Evolutionary conservation across 2,329 filamentous ascomycete genomes (phyloP).

Genomic region (Ascochyta viciae-villosae): DNA sequence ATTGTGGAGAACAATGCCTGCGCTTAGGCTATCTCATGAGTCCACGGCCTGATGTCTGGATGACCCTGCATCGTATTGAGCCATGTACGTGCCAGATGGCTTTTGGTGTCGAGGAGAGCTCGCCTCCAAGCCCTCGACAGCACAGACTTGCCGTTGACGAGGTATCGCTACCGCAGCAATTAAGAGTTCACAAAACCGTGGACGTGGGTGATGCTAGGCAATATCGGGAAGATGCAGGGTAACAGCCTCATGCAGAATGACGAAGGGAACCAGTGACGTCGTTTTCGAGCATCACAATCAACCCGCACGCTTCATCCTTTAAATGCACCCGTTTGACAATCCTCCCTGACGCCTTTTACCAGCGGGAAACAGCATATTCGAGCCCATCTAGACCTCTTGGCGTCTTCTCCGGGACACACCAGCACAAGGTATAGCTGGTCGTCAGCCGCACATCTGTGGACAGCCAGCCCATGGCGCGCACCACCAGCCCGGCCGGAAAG

Average conservation of each 20-base stretch:
- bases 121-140: neutral
- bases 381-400: slow-evolving; percentile 47
- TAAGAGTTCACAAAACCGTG: neutral
- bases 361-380: slow-evolving; percentile 33
- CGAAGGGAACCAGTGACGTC: slow-evolving; percentile 38
- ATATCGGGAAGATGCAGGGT: slow-evolving; percentile 24
- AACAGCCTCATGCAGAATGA: slow-evolving; percentile 38
- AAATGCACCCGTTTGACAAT: slow-evolving; percentile 29
- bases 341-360: slow-evolving; percentile 22
- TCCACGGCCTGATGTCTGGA: neutral
- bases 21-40: neutral
- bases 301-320: slow-evolving; percentile 23
- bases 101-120: too few relatives aligned
- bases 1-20: slow-evolving; percentile 12
- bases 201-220: neutral
- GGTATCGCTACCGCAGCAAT: neutral
- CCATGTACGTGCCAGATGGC: neutral
- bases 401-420: slow-evolving; percentile 31
- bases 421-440: slow-evolving; percentile 17
- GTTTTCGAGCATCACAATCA: slow-evolving; percentile 26
- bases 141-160: neutral
- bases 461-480: slow-evolving; percentile 1
- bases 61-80: neutral
- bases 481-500: slow-evolving; percentile 18
- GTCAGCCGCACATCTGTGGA: slow-evolving; percentile 23